A percentile compares a stretch with the other conserved stretches of the same genome.
These are phyloP conservation scores for Phialophora chinensis DNA, from an alignment of 2,329 filamentous ascomycete genomes.

Conservation along the genomic window DNA sequence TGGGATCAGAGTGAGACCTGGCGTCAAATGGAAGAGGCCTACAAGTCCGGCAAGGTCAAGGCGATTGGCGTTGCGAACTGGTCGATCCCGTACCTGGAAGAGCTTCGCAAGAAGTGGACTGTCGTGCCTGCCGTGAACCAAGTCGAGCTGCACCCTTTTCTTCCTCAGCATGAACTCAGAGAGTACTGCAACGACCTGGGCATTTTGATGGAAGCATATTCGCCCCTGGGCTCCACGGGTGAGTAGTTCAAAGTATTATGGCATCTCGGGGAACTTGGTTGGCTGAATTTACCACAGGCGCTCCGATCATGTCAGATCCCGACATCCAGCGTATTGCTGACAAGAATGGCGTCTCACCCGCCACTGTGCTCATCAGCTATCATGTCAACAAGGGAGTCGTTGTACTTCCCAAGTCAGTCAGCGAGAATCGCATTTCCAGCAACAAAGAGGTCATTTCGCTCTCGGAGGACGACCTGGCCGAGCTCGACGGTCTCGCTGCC, in stretches of 20 bases:
- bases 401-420: constrained; percentile 24
- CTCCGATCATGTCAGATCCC: constrained; percentile 25
- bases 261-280: neutral
- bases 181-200: constrained; percentile 34
- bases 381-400: constrained; percentile 26
- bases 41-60: constrained; percentile 62
- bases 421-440: constrained; percentile 15
- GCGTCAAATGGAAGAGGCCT: constrained; percentile 49
- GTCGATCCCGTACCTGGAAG: constrained; percentile 49
- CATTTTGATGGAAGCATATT: constrained; percentile 27
- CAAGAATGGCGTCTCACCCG: constrained; percentile 21
- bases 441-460: constrained; percentile 23
- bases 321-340: constrained; percentile 22
- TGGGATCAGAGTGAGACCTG: constrained; percentile 49
- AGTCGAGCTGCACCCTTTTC: constrained; percentile 41
- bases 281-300: constrained; percentile 54
- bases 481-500: constrained; percentile 42
- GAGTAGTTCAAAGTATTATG: neutral
- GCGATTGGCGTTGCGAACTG: constrained; percentile 78
- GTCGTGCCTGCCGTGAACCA: constrained; percentile 43
- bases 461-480: constrained; percentile 38
- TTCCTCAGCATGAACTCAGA: constrained; percentile 42
- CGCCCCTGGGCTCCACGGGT: constrained; percentile 26
- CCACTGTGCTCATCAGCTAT: constrained; percentile 27
- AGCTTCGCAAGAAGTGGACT: constrained; percentile 46